Conservation (phyloP, 441 rosid genomes). For the Cnidoscolus chayamansa region DNA sequence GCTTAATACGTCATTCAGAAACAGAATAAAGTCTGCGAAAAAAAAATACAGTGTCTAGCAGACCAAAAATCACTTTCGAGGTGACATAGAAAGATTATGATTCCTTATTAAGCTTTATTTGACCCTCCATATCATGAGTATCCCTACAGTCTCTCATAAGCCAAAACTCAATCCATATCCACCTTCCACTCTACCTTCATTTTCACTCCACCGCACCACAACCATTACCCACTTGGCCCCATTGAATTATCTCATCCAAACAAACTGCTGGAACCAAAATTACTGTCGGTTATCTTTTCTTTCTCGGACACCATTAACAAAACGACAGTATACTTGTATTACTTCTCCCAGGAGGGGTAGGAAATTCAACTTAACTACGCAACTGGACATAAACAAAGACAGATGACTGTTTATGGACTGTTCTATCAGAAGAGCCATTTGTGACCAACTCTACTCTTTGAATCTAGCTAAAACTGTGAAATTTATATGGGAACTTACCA, state of each 20-base stretch:
- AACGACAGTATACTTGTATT: neutral
- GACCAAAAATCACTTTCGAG: neutral
- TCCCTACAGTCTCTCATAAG: neutral
- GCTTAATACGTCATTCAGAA: neutral
- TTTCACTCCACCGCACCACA: neutral
- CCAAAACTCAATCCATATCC: neutral
- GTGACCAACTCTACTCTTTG: too few relatives aligned
- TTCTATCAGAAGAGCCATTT: too few relatives aligned
- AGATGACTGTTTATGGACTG: neutral
- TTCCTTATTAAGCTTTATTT: neutral
- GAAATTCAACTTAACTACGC: neutral
- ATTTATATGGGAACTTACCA: slow-evolving; percentile 6
- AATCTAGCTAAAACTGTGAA: neutral
- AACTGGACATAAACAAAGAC: neutral
- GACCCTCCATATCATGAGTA: neutral
- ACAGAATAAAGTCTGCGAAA: neutral
- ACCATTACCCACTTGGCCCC: neutral
- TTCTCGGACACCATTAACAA: neutral
- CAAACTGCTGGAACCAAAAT: neutral
- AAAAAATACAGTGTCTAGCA: neutral
- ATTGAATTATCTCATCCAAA: neutral
- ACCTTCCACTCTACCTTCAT: neutral
- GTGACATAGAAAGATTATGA: neutral
- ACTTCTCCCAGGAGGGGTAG: neutral
- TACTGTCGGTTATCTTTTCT: neutral